Base-by-base conservation (phyloP, 164 flowering plant genomes). In the Vitis rotundifolia region DNA sequence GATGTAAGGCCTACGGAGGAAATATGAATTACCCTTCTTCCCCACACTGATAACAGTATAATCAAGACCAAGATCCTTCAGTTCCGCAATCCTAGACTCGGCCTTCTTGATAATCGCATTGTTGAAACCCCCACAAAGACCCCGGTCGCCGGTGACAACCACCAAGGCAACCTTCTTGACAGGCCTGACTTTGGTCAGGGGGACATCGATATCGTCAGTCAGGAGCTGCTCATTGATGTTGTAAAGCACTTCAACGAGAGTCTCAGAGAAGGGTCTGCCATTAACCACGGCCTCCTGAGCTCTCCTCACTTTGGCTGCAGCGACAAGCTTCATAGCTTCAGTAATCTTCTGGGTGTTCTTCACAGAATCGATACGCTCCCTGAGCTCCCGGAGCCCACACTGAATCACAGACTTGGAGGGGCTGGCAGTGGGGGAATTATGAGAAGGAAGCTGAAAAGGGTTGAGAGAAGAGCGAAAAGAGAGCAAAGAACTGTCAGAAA, bases 271-370 rank as follows among this genome's bases (percentile, higher is more conserved):
- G 26, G 98, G 98, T 15, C 98, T 78, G 62, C 90, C 82, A 50
- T 74, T 92, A 57, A 94, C 80, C 51, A 94, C 98, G 10, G 97
- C 97, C 77, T 94, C 97, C 64, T 92, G 98, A 52, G 98, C 98
- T 67, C 91, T 78, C 14, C 98, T 79, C 61, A 94, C 89, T 67
- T 78, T 92, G 0, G 97, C 97, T 1, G 98, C 97, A 0, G 98
- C 87, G 0, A 94, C 97, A 11, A 94, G 92, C 84, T 90, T 94
- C 94, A 92, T 92, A 3, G 97, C 97, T 75, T 94, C 97, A 0
- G 98, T 87, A 51, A 94, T 83, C 69, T 94, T 92, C 77, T 94
- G 97, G 62, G 97, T 89, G 69, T 73, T 94, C 57, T 89, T 94
- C 16, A 94, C 92, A 0, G 96, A 76, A 8, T 77, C 79, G 54